A percentile compares a stretch with the other conserved stretches of the same genome.
These are phyloP conservation scores for Erysimum cheiri DNA, from an alignment of 441 rosid genomes.

Conservation along the genomic window DNA sequence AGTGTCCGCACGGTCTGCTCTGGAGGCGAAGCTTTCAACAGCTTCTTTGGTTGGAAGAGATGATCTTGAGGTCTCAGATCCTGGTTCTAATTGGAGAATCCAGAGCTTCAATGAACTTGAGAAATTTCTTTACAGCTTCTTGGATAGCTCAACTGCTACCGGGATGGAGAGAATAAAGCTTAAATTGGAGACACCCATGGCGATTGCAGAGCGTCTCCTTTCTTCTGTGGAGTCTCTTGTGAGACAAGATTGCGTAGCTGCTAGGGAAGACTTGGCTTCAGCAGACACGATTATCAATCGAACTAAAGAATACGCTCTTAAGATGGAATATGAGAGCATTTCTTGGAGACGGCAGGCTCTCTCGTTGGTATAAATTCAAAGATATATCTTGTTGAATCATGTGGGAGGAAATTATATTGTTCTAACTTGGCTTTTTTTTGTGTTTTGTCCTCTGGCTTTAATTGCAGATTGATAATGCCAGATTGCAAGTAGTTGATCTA, in stretches of 20 bases:
- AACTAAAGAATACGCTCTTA: conserved; percentile 54
- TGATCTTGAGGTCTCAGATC: conserved; percentile 43
- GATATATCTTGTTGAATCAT: conserved; percentile 25
- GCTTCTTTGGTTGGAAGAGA: conserved; percentile 56
- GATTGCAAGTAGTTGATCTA: conserved; percentile 72
- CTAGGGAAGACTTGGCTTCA: conserved; percentile 67
- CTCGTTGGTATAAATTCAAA: conserved; percentile 59
- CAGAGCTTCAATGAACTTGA: conserved; percentile 72
- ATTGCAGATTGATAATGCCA: conserved; percentile 74
- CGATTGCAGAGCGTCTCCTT: conserved; percentile 80
- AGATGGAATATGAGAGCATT: conserved; percentile 85
- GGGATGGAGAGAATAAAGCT: conserved; percentile 93
- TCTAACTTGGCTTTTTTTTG: conserved; percentile 31
- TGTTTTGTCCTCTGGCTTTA: conserved; percentile 39
- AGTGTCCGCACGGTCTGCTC: conserved; percentile 85
- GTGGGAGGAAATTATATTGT: conserved; percentile 31
- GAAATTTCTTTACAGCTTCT: conserved; percentile 73
- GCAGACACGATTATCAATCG: conserved; percentile 61
- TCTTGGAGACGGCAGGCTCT: conserved; percentile 74
- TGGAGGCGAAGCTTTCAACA: conserved; percentile 75
- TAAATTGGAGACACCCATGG: conserved; percentile 90
- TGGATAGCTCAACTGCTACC: conserved; percentile 78
- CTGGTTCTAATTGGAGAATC: conserved; percentile 60
- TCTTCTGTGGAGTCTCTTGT: conserved; percentile 70
- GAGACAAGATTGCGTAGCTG: conserved; percentile 61